These are phyloP conservation scores for Vishniacozyma victoriae DNA, from an alignment of 768 basidiomycete species.

Conservation along the genomic window DNA sequence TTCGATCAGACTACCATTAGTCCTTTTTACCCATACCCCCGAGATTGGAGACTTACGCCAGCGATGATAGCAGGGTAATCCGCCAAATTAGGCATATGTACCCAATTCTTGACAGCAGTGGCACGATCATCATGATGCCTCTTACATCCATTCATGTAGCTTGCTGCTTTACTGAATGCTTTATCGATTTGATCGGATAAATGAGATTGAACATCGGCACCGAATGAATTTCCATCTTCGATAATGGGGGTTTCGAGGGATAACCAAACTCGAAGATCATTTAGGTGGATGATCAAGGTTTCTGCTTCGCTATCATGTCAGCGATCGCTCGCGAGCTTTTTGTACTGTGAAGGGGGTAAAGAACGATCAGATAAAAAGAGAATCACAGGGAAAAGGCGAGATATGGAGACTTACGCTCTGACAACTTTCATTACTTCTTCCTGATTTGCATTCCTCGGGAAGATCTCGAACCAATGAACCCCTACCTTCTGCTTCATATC, in stretches of 20 bases:
- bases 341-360: too few species aligned
- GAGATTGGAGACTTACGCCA: slow-evolving; percentile 4
- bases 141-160: background rate
- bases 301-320: slow-evolving; percentile 20
- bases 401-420: slow-evolving; percentile 15
- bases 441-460: slow-evolving; percentile 21
- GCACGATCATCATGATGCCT: background rate
- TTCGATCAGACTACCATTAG: slow-evolving; percentile 32
- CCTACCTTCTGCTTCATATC: slow-evolving; percentile 8
- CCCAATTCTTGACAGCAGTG: slow-evolving; percentile 20
- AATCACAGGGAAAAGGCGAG: background rate
- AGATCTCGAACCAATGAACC: slow-evolving; percentile 33
- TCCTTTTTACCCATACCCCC: background rate
- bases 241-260: slow-evolving; percentile 37
- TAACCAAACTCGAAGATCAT: slow-evolving; percentile 34
- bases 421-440: slow-evolving; percentile 8
- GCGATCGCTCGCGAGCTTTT: background rate
- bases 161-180: background rate
- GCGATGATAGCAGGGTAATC: slow-evolving; percentile 17
- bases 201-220: slow-evolving; percentile 3
- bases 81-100: slow-evolving; percentile 28
- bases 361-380: too few species aligned
- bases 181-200: background rate
- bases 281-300: slow-evolving; percentile 12
- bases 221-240: slow-evolving; percentile 41